Evolutionary conservation across 2,329 filamentous ascomycete genomes (phyloP), one percentile per base, ranked within the genome.

Genomic region (Beauveria pseudobassiana): DNA sequence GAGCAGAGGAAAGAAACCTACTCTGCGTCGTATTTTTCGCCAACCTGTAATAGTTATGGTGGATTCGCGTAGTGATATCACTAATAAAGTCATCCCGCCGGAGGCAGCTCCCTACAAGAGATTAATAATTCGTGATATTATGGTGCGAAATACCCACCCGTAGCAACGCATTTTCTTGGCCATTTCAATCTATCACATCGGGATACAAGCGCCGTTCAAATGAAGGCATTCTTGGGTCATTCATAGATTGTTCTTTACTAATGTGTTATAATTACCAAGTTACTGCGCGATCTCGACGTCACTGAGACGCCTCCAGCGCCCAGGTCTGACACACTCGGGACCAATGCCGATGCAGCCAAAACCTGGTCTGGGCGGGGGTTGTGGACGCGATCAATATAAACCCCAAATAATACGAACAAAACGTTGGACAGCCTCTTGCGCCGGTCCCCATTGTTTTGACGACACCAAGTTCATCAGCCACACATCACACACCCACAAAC

Each of bases 231-330:
- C 7, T 7, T 51, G 49, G 49, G 4, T 22, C 30, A 20, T 52
- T 5, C 2, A 14, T 14, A 48, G 49, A 5, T 30, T n/a, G 12
- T 40, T 30, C 51, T 54, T 53, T n/a, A 43, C n/a, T 20, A 8
- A n/a, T 9, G 6, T 54, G 12, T 42, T 49, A 57, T 46, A 42
- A 57, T 57, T 57, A 40, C 43, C 26, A 43, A 22, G 24, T 26
- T 20, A 52, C 10, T 28, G 38, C 48, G 24, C 22, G 3, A 59
- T 59, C 24, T 45, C 57, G 57, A 59, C 57, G 57, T 59, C 57
- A 59, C 48, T 5, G 34, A 20, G 12, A 52, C 57, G 48, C 24
- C 48, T 22, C 56, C 22, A 26, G 14, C 5, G 56, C 46, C 46
- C 9, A 24, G 46, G 46, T 30, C 22, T 38, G 57, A 7, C 56